These are phyloP conservation scores for Solanum lycopersicoides DNA, from an alignment of 257 asterid genomes.

Conservation along the genomic window DNA sequence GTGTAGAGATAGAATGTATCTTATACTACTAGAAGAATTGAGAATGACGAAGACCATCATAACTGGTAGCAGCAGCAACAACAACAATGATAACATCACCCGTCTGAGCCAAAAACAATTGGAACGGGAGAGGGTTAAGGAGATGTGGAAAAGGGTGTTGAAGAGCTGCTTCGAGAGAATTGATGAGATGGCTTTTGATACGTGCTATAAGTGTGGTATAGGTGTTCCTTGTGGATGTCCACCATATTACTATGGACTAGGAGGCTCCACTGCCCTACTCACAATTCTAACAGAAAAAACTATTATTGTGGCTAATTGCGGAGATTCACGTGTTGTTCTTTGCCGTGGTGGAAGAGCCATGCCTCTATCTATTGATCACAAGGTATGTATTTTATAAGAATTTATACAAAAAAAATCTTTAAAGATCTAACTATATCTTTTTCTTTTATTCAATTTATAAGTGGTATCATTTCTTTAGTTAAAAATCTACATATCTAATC, in stretches of 20 bases:
- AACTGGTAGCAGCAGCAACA: background rate
- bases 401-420: no score
- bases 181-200: background rate
- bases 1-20: background rate
- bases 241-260: background rate
- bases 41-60: background rate
- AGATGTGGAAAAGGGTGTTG: background rate
- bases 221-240: background rate
- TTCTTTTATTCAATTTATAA: no score
- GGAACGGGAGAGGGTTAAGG: background rate
- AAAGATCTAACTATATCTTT: no score
- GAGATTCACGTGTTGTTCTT: slow-evolving; percentile 15
- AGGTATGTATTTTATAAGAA: background rate
- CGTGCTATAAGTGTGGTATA: background rate
- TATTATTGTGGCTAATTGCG: slow-evolving; percentile 15
- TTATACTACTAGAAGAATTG: background rate
- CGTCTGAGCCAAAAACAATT: background rate
- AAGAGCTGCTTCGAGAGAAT: background rate
- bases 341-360: slow-evolving; percentile 5
- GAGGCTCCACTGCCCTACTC: slow-evolving; percentile 9
- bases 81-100: no score
- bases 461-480: background rate
- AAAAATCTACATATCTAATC: background rate
- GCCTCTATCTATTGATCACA: slow-evolving; percentile 16
- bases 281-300: background rate